Conservation (phyloP, 768 basidiomycete genomes). For the Exidia glandulosa region DNA sequence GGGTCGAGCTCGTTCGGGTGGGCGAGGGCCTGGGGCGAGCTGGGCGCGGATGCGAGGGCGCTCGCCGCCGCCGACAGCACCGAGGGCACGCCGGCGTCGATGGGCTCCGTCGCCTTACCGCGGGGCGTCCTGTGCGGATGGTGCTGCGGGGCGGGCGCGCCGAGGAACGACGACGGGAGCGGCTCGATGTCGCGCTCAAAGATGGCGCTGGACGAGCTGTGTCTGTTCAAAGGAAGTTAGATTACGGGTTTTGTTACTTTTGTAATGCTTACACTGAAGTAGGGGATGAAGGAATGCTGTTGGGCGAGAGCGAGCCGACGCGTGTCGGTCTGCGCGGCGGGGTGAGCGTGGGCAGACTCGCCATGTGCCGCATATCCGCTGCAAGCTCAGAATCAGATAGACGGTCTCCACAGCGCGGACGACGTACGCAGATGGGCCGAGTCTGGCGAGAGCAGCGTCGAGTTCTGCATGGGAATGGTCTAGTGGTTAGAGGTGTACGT, state of each 20-base stretch:
- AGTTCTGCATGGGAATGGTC: too few relatives aligned
- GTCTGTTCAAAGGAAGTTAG: too few relatives aligned
- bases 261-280: constrained; percentile 79
- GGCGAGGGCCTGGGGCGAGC: constrained; percentile 34
- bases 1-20: constrained; percentile 36
- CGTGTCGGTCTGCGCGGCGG: constrained; percentile 10
- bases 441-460: too few relatives aligned
- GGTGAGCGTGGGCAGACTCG: not conserved
- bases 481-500: too few relatives aligned
- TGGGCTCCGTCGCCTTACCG: constrained; percentile 59
- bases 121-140: constrained; percentile 69
- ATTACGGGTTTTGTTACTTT: constrained; percentile 19
- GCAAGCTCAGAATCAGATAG: constrained; percentile 27
- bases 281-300: constrained; percentile 70
- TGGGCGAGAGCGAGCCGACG: constrained; percentile 53
- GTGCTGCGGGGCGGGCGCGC: constrained; percentile 31
- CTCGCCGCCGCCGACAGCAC: constrained; percentile 78
- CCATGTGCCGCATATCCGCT: constrained; percentile 1
- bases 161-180: constrained; percentile 56
- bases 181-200: constrained; percentile 83
- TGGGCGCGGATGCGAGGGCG: constrained; percentile 31
- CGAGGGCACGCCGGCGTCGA: constrained; percentile 74
- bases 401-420: too few relatives aligned
- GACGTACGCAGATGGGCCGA: too few relatives aligned
- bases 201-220: constrained; percentile 80